Evolutionary conservation across 495 filamentous ascomycete species (phyloP).

Genomic region (Xylaria telfairii): DNA sequence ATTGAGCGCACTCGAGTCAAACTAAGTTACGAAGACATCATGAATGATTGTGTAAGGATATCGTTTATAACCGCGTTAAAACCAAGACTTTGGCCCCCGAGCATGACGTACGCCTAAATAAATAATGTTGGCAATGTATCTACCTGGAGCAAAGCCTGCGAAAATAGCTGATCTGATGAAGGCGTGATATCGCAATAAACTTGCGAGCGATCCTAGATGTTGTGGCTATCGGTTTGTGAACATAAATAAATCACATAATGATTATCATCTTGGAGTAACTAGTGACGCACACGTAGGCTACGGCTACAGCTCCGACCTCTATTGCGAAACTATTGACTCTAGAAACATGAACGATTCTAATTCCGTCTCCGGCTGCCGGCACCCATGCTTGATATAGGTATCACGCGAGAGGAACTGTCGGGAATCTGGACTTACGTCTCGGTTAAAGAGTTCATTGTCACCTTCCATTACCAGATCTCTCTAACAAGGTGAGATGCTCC

Average conservation of each 20-base stretch:
- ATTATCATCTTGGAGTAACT: not conserved
- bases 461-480: conserved; percentile 13
- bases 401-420: not conserved
- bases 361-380: not conserved
- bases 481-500: not conserved
- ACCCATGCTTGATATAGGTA: not conserved
- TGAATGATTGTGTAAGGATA: not conserved
- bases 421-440: conserved; percentile 11
- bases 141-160: not conserved
- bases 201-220: not conserved
- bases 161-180: not conserved
- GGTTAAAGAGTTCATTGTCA: conserved; percentile 16
- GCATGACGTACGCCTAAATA: not conserved
- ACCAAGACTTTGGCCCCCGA: not conserved
- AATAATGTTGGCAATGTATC: not conserved
- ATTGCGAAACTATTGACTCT: conserved; percentile 11
- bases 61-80: not conserved
- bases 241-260: conserved; percentile 6
- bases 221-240: not conserved
- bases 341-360: not conserved
- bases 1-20: not conserved
- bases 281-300: not conserved
- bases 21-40: not conserved
- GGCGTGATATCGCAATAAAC: not conserved
- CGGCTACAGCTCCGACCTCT: not conserved